A percentile compares a stretch with the other conserved stretches of the same genome.
These are phyloP conservation scores for Claviceps purpurea DNA, from an alignment of 2,329 filamentous ascomycete species.

Conservation along the genomic window DNA sequence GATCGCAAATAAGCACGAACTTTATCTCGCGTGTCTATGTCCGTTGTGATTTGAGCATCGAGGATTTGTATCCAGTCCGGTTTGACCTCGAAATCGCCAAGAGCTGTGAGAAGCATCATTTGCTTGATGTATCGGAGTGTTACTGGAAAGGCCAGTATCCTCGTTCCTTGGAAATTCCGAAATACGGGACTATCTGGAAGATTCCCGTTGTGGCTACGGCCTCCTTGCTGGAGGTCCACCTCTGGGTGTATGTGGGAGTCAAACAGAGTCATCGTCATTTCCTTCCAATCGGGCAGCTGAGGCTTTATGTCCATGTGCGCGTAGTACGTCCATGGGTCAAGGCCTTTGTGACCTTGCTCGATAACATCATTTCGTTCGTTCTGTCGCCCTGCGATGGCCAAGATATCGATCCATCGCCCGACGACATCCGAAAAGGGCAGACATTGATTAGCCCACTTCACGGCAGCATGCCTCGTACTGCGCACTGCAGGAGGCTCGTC, in stretches of 20 bases:
- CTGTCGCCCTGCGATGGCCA: constrained; percentile 55
- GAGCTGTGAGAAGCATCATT: constrained; percentile 36
- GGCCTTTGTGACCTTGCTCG: constrained; percentile 79
- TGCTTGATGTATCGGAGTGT: constrained; percentile 54
- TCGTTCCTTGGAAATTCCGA: constrained; percentile 33
- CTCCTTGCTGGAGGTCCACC: neutral
- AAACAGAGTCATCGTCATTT: constrained; percentile 38
- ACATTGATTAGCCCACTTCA: constrained; percentile 83
- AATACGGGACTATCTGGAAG: constrained; percentile 16
- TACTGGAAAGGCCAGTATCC: constrained; percentile 47
- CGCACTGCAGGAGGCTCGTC: constrained; percentile 41
- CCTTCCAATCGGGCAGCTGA: constrained; percentile 36
- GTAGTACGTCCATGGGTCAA: constrained; percentile 51
- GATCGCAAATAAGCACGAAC: constrained; percentile 40
- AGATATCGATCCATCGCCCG: constrained; percentile 77
- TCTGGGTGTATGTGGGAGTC: constrained; percentile 18
- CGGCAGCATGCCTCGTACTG: constrained; percentile 67
- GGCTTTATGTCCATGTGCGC: constrained; percentile 29
- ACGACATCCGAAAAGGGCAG: constrained; percentile 65
- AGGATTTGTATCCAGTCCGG: constrained; percentile 77
- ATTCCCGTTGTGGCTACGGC: neutral
- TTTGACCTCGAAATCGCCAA: constrained; percentile 44
- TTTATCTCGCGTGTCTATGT: constrained; percentile 47
- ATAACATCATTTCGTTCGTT: constrained; percentile 68
- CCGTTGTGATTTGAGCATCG: constrained; percentile 57